Evolutionary conservation across 78 protist species (phyloP).

Genomic region (Dictyostelium brefeldianum): DNA sequence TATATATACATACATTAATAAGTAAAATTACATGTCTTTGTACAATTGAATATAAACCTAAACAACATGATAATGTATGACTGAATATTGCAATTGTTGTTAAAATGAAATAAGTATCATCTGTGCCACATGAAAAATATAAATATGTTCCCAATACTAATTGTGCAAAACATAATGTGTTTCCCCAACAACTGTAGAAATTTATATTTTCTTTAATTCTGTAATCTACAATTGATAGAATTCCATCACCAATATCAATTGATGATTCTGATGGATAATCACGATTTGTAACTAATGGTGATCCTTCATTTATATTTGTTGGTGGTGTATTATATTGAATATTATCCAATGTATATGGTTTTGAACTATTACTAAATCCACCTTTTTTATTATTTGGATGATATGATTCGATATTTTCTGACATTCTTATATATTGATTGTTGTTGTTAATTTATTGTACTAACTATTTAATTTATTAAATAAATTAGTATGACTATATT

Average conservation of each 20-base stretch:
- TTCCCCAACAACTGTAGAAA: slow-evolving; percentile 10
- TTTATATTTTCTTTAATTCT: not conserved
- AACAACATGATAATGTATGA: slow-evolving; percentile 19
- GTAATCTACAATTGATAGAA: not conserved
- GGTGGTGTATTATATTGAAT: slow-evolving; percentile 1
- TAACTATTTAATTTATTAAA: no score
- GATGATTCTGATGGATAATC: slow-evolving; percentile 5
- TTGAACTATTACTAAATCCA: not conserved
- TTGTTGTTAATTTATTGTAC: no score
- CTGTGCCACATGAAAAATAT: not conserved
- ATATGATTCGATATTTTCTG: not conserved
- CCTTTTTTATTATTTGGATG: slow-evolving; percentile 3
- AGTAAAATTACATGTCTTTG: slow-evolving; percentile 6
- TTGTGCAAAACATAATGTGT: not conserved
- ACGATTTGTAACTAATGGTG: slow-evolving; percentile 3
- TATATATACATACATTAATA: slow-evolving; percentile 8
- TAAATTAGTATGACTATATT: no score
- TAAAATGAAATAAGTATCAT: slow-evolving; percentile 17
- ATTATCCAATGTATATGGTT: slow-evolving; percentile 13
- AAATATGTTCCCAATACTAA: not conserved
- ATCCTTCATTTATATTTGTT: not conserved
- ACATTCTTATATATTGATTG: not conserved
- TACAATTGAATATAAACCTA: slow-evolving; percentile 18
- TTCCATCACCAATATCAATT: slow-evolving; percentile 29
- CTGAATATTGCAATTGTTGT: not conserved